These are phyloP conservation scores for Pichia sp. DNA, from an alignment of 1,139 yeast species.

Conservation along the genomic window DNA sequence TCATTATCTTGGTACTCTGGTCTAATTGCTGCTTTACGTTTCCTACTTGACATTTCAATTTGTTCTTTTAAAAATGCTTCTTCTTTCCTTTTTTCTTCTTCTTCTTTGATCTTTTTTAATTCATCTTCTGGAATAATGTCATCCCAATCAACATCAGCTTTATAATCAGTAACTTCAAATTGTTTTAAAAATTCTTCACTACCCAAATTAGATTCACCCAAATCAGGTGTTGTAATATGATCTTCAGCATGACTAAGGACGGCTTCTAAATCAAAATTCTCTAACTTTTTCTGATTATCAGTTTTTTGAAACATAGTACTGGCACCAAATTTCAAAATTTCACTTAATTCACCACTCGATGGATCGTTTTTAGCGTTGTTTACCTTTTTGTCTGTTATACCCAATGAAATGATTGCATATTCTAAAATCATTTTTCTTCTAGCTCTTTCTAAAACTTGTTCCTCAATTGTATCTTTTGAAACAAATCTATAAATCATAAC, in stretches of 20 bases:
- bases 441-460: constrained; percentile 93
- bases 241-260: constrained; percentile 96
- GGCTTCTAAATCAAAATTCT: constrained; percentile 91
- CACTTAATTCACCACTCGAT: constrained; percentile 76
- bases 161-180: constrained; percentile 97
- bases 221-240: constrained; percentile 90
- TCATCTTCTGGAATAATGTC: constrained; percentile 98
- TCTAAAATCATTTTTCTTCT: constrained; percentile 97
- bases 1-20: constrained; percentile 42
- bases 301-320: constrained; percentile 88
- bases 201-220: constrained; percentile 94
- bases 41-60: constrained; percentile 76
- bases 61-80: constrained; percentile 86
- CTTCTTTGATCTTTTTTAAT: constrained; percentile 79
- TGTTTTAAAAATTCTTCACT: constrained; percentile 97
- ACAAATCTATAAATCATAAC: constrained; percentile 96
- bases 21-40: constrained; percentile 62
- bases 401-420: constrained; percentile 93
- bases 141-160: constrained; percentile 98
- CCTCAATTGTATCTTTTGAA: constrained; percentile 95
- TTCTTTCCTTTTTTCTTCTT: constrained; percentile 79
- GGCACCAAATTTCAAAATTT: constrained; percentile 95
- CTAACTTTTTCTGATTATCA: constrained; percentile 91
- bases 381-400: constrained; percentile 74
- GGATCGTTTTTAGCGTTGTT: constrained; percentile 61